Conservation (phyloP, 2,329 filamentous ascomycete genomes). For the Biscogniauxia mediterranea region DNA sequence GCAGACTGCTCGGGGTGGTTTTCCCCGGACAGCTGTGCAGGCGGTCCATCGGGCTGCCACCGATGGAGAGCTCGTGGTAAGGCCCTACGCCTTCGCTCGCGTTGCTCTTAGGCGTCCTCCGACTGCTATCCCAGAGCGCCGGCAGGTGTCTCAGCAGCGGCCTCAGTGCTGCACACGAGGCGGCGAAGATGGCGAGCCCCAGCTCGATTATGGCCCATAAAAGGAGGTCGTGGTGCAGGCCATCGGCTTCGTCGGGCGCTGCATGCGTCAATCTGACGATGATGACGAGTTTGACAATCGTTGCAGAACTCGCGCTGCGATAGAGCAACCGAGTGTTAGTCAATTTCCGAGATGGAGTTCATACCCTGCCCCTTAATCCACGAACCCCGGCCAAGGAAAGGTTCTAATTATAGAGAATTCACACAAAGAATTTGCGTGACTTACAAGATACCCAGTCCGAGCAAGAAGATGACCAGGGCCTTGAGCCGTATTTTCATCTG, state of each 20-base stretch:
- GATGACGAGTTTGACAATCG: constrained; percentile 35
- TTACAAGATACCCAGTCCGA: constrained; percentile 34
- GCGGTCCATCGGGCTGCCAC: constrained; percentile 10
- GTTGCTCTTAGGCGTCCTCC: constrained; percentile 8
- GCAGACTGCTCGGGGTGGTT: neutral
- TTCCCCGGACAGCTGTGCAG: neutral
- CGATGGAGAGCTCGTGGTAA: constrained; percentile 10
- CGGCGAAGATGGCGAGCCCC: constrained; percentile 31
- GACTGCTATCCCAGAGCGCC: constrained; percentile 8
- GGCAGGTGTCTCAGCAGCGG: constrained; percentile 30
- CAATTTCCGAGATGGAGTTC: neutral
- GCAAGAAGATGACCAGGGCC: constrained; percentile 27
- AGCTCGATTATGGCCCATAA: constrained; percentile 34
- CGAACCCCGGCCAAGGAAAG: neutral
- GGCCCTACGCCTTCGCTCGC: constrained; percentile 12
- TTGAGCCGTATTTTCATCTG: constrained; percentile 30
- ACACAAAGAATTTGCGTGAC: constrained; percentile 4
- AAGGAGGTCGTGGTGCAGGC: constrained; percentile 31
- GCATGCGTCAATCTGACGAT: constrained; percentile 27
- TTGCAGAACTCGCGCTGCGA: constrained; percentile 32
- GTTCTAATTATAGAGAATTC: neutral
- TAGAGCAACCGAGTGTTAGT: constrained; percentile 2
- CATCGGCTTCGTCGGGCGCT: constrained; percentile 18
- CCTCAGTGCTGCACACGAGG: constrained; percentile 30
- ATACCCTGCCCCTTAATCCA: neutral